phyloP scores from a whole-genome alignment of 768 basidiomycete species.

The Collybia sp. region DNA sequence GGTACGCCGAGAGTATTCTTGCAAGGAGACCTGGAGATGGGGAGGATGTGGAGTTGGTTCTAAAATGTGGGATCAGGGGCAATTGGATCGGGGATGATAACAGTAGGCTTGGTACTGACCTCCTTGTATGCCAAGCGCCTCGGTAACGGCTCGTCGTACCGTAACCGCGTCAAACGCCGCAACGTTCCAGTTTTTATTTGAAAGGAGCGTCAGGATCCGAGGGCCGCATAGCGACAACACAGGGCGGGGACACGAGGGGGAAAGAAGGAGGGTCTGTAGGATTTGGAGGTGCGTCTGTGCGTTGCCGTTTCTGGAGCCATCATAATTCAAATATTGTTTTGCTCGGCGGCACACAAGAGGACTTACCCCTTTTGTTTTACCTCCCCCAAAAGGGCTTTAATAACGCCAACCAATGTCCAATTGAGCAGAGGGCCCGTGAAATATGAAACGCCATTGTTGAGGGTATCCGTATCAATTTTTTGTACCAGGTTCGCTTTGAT shows the following conservation, averaged over 20 bases:
- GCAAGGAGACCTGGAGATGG: slow-evolving; percentile 30
- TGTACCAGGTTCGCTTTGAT: slow-evolving; percentile 40
- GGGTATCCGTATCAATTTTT: slow-evolving; percentile 61
- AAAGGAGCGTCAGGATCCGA: slow-evolving; percentile 40
- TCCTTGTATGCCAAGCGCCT: slow-evolving; percentile 1
- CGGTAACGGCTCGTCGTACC: slow-evolving; percentile 1
- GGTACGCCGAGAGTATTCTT: slow-evolving; percentile 51
- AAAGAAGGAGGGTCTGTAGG: slow-evolving; percentile 61
- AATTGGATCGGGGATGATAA: slow-evolving; percentile 1
- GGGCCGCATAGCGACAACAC: slow-evolving; percentile 63
- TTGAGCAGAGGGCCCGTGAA: slow-evolving; percentile 69
- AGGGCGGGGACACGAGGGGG: slow-evolving; percentile 58
- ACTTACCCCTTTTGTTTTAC: slow-evolving; percentile 52
- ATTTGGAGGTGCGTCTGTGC: slow-evolving; percentile 55
- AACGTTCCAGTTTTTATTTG: slow-evolving; percentile 28
- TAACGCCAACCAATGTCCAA: slow-evolving; percentile 77
- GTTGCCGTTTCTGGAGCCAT: slow-evolving; percentile 15
- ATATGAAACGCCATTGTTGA: slow-evolving; percentile 75
- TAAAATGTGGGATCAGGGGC: slow-evolving; percentile 9
- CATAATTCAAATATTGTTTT: not conserved
- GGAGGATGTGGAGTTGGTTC: slow-evolving; percentile 7
- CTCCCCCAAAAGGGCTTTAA: slow-evolving; percentile 58
- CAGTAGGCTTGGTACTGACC: not conserved
- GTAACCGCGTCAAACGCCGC: slow-evolving; percentile 2
- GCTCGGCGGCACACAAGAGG: not conserved